These are phyloP conservation scores for Phytophthora pini DNA, from an alignment of 352 stramenopile species.

Conservation along the genomic window DNA sequence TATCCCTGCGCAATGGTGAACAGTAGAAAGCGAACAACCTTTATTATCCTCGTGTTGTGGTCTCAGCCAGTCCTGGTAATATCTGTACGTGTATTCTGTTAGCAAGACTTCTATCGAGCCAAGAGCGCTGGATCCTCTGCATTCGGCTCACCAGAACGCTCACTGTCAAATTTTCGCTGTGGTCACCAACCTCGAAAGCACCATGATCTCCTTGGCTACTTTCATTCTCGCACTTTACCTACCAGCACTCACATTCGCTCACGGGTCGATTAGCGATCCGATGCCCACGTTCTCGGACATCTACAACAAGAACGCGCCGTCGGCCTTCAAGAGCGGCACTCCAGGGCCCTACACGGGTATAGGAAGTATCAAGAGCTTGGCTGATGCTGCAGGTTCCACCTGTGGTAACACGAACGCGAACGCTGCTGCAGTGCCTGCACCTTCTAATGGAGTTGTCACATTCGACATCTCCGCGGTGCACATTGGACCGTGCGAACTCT, in stretches of 20 bases:
- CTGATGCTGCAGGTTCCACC: slow-evolving; percentile 37
- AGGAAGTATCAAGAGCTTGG: slow-evolving; percentile 37
- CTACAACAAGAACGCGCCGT: slow-evolving; percentile 41
- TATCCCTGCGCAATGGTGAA: not conserved
- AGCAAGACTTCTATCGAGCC: not conserved
- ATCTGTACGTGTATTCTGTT: not conserved
- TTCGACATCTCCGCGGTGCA: slow-evolving; percentile 44
- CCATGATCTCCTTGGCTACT: slow-evolving; percentile 2
- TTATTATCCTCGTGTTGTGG: slow-evolving; percentile 11
- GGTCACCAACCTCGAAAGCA: not conserved
- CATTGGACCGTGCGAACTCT: slow-evolving; percentile 57
- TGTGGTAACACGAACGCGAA: slow-evolving; percentile 46
- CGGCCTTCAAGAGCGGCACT: slow-evolving; percentile 26
- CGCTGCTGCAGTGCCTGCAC: slow-evolving; percentile 28
- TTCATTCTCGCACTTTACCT: slow-evolving; percentile 1
- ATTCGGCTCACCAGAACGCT: not conserved
- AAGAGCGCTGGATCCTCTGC: not conserved
- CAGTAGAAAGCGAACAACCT: slow-evolving; percentile 1
- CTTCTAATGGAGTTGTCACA: slow-evolving; percentile 23
- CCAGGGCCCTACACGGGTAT: slow-evolving; percentile 40
- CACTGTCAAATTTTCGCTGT: slow-evolving; percentile 10
- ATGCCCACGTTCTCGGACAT: slow-evolving; percentile 33
- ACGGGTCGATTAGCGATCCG: slow-evolving; percentile 33
- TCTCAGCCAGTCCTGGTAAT: not conserved
- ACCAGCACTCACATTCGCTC: slow-evolving; percentile 10